Evolutionary conservation across 495 filamentous ascomycete genomes (phyloP).

Genomic region (Oidiodendron maius): DNA sequence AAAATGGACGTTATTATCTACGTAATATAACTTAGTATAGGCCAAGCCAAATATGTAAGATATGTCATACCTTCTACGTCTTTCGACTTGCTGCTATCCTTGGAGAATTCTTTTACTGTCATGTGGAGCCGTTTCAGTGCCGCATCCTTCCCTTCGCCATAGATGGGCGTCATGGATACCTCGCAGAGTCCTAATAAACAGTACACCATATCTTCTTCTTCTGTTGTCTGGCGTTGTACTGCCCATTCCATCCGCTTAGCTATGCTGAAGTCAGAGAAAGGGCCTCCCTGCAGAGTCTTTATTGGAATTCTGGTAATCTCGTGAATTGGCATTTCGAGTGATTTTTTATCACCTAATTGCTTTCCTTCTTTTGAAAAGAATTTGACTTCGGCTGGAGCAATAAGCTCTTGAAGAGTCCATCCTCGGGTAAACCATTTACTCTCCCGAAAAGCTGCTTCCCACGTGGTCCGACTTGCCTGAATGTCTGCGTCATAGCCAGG

Average conservation of each 20-base stretch:
- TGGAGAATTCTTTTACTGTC: neutral
- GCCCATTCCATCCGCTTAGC: neutral
- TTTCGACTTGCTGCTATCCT: too few relatives aligned
- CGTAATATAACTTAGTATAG: too few relatives aligned
- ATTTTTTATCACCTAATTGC: conserved; percentile 1
- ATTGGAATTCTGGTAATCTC: conserved; percentile 13
- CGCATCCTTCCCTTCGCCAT: neutral
- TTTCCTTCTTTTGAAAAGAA: conserved; percentile 1
- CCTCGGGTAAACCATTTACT: neutral
- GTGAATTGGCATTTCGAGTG: neutral
- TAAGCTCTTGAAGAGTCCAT: too few relatives aligned
- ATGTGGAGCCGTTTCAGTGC: neutral
- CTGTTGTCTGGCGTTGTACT: neutral
- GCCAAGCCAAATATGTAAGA: too few relatives aligned
- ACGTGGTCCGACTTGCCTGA: neutral
- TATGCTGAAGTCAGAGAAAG: conserved; percentile 1
- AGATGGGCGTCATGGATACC: neutral
- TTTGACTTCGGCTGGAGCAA: neutral
- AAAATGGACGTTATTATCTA: too few relatives aligned
- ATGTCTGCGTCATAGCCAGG: neutral
- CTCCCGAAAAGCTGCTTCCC: neutral
- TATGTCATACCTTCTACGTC: too few relatives aligned
- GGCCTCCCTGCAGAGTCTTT: conserved; percentile 17
- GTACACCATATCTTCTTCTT: neutral
- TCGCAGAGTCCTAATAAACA: neutral